phyloP scores from a whole-genome alignment of 2,329 filamentous ascomycete species.

The Colletotrichum horii region DNA sequence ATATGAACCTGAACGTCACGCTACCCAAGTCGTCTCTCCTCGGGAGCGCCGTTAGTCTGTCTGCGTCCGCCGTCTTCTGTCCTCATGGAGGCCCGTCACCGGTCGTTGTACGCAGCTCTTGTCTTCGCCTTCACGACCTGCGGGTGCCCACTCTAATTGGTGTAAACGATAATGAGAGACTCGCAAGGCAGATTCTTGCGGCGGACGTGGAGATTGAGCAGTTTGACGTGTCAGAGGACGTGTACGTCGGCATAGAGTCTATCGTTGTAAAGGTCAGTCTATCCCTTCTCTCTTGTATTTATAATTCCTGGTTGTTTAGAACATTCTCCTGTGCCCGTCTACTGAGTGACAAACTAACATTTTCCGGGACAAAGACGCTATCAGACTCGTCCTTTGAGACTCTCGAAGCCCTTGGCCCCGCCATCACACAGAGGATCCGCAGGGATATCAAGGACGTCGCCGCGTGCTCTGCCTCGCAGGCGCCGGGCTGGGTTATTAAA shows the following conservation, averaged over 20 bases:
- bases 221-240: constrained; percentile 48
- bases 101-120: constrained; percentile 24
- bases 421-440: constrained; percentile 52
- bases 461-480: not conserved
- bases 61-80: constrained; percentile 23
- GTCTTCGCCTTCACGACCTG: constrained; percentile 60
- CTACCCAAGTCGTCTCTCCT: constrained; percentile 74
- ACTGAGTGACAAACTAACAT: not conserved
- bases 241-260: constrained; percentile 62
- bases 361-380: constrained; percentile 47
- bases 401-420: constrained; percentile 63
- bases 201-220: constrained; percentile 67
- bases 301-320: not conserved
- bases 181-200: constrained; percentile 69
- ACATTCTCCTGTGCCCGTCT: not conserved
- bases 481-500: constrained; percentile 54
- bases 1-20: constrained; percentile 56
- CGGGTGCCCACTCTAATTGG: constrained; percentile 73
- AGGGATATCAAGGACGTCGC: constrained; percentile 40
- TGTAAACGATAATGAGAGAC: constrained; percentile 74
- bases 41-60: constrained; percentile 63
- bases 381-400: constrained; percentile 65
- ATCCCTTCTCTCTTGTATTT: not conserved
- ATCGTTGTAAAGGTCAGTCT: constrained; percentile 64
- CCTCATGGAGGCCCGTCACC: not conserved